Evolutionary conservation across 495 filamentous ascomycete species (phyloP), one percentile per base, ranked within the genome.

Genomic region (Jackrogersella minutella): DNA sequence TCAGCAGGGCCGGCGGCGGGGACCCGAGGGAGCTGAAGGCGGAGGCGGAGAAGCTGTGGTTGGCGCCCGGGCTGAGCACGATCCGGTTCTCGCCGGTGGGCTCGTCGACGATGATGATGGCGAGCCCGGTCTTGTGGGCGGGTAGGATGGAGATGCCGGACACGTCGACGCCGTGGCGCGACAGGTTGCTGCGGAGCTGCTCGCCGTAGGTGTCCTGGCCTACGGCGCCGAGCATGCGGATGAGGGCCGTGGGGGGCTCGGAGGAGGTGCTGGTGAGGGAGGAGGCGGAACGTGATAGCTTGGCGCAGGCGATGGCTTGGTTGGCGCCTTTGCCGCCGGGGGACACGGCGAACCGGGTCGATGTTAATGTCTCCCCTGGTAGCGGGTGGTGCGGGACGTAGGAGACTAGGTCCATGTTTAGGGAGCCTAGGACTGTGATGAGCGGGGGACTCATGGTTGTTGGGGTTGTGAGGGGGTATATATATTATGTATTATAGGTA

Each of bases 241-340:
- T 87, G 3, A 77, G 71, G 2, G 92, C 85, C 13, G 80, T 76
- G 22, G 76, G 77, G n/a, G 70, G 69, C 13, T 68, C 66, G 64
- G 73, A n/a, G 72, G 66, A 7, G 72, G 58, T 14, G 49, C 47
- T 13, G 24, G 50, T 37, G 37, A 55, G 22, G 24, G 55, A 11
- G 16, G 50, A 64, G 2, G 66, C 14, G 1, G 70, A 44, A n/a
- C 78, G 79, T 0, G 82, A 84, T 7, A 81, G 75, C 64, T 82
- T 81, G 24, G 78, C 77, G 59, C 88, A 85, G 5, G 94, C 94
- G 39, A 97, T 91, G 43, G 93, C 93, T 79, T 98, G 95, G 81
- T 99, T 99, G 31, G 93, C 92, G 62, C 95, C 95, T 79, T 99
- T 99, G 39, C 95, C 95, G 55, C 95, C 95, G 11, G 88, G 87